Evolutionary conservation across 257 asterid species (phyloP).

Genomic region (Solanum acaule): DNA sequence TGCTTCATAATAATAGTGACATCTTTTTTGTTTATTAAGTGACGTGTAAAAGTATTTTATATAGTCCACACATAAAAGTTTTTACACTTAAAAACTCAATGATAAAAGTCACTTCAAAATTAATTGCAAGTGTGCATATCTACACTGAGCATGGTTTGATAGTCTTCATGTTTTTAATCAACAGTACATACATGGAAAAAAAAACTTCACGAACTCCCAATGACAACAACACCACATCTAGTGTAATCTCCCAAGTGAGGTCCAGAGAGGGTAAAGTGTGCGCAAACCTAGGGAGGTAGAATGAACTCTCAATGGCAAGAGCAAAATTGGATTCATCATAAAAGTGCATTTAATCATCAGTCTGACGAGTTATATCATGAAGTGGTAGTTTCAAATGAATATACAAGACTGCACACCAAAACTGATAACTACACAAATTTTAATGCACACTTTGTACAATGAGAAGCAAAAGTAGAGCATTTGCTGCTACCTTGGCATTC

Average conservation of each 20-base stretch:
- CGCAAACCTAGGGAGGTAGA: not conserved
- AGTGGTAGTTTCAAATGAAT: not conserved
- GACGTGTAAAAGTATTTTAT: not conserved
- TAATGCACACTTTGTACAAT: slow-evolving; percentile 27
- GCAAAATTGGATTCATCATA: not conserved
- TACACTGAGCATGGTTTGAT: not conserved
- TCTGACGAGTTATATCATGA: not conserved
- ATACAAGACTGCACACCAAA: slow-evolving; percentile 5
- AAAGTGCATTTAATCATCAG: not conserved
- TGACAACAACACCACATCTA: not conserved
- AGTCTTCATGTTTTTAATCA: not conserved
- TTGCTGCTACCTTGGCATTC: not conserved
- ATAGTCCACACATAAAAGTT: no score
- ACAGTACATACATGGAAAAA: not conserved
- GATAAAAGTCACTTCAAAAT: not conserved
- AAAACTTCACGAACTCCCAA: not conserved
- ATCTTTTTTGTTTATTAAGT: not conserved
- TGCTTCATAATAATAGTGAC: not conserved
- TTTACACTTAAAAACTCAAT: not conserved
- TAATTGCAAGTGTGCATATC: not conserved
- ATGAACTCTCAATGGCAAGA: not conserved
- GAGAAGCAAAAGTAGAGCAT: slow-evolving; percentile 5
- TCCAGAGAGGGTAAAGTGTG: not conserved
- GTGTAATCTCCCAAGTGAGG: not conserved
- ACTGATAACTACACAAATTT: slow-evolving; percentile 19